Evolutionary conservation across 1,284 basidiomycete genomes (phyloP), one percentile per base, ranked within the genome.

Genomic region (Malassezia dermatis): DNA sequence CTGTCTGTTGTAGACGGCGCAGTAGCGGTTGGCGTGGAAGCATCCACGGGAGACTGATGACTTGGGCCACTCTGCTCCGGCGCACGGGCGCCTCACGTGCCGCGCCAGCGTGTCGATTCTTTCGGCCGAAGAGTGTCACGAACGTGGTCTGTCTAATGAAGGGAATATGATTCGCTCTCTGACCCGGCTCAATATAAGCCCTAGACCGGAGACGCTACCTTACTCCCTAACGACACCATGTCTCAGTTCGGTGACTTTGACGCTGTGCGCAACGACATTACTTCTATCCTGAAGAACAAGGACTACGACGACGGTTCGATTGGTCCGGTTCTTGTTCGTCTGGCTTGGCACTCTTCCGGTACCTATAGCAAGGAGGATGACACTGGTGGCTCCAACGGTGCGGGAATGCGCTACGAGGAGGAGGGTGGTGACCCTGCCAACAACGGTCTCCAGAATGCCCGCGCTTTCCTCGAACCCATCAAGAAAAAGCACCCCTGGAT

Each of bases 301-400:
- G 54, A 66, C 35, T 69, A 69, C 58, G 66, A 69, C 41, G 64
- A 69, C 26, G 66, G 66, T 35, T 65, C 63, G 26, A 65, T 57
- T 53, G 66, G 65, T 19, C 66, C 66, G 17, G 84, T 96, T 41
- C 76, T 96, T 52, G 80, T 98, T 54, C 88, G 93, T 75, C 83
- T 96, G 53, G 91, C 90, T 26, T 95, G 91, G 79, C 79, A 80
- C 71, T 75, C 84, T 11, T 86, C 87, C 44, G 91, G 91, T 47
- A 95, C 91, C 28, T 73, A 71, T 58, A 60, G 60, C 65, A 89
- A 89, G 80, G 81, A 85, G 2, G 79, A 82, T 63, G 83, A 84
- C 64, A 86, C 88, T 17, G 91, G 93, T 62, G 91, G 91, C 73
- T 78, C 77, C 53, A 72, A 72, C 60, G 68, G 66, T 44, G 70